Evolutionary conservation across 768 basidiomycete genomes (phyloP).

Genomic region (Leccinum disarticulatum): DNA sequence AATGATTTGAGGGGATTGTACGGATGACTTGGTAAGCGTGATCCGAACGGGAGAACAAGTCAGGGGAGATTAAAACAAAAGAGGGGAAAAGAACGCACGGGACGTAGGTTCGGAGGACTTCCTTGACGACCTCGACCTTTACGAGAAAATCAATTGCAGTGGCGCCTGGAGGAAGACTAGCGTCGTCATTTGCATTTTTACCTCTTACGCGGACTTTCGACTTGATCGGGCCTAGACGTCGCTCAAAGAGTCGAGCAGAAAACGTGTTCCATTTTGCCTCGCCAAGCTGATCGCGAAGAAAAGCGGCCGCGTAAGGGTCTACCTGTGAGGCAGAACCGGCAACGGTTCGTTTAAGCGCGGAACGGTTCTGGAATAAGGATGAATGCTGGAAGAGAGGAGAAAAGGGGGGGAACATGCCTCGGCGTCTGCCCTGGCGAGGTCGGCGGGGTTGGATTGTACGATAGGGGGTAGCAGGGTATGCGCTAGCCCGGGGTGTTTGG

Average conservation of each 20-base stretch:
- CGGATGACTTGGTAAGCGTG: conserved; percentile 42
- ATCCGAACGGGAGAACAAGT: conserved; percentile 9
- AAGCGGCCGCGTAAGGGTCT: conserved; percentile 45
- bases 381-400: conserved; percentile 5
- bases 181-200: conserved; percentile 31
- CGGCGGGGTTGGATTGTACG: conserved; percentile 35
- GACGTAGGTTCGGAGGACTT: conserved; percentile 47
- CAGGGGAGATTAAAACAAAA: not conserved
- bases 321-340: conserved; percentile 28
- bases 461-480: conserved; percentile 36
- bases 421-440: conserved; percentile 23
- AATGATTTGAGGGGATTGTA: conserved; percentile 53
- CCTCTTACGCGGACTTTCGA: conserved; percentile 34
- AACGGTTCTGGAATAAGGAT: conserved; percentile 27
- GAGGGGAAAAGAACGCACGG: conserved; percentile 38
- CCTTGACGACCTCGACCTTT: conserved; percentile 53
- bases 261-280: conserved; percentile 45
- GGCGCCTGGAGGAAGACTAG: conserved; percentile 34
- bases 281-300: conserved; percentile 45
- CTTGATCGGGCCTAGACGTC: conserved; percentile 42
- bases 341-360: conserved; percentile 26
- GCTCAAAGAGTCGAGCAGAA: conserved; percentile 46
- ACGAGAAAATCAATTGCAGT: conserved; percentile 51
- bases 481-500: conserved; percentile 24
- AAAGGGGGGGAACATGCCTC: conserved; percentile 17